Conservation (phyloP, 2,329 filamentous ascomycete species). For the Botrytis hyacinthi region DNA sequence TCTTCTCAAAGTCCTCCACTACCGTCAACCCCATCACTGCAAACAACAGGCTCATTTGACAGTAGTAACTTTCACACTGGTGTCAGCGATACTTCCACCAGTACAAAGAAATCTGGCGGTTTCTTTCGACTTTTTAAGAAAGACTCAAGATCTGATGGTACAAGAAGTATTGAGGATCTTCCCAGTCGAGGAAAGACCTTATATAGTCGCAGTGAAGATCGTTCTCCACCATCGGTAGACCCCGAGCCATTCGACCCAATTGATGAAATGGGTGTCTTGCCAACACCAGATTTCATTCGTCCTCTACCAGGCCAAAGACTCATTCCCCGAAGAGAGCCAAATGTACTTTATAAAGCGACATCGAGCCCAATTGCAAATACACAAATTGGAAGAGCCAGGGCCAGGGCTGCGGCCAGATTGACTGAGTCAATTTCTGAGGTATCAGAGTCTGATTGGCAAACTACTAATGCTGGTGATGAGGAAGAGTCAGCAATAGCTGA, state of each 20-base stretch:
- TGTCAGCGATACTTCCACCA: not conserved
- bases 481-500: not conserved
- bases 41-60: conserved; percentile 8
- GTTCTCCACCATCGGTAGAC: not conserved
- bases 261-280: not conserved
- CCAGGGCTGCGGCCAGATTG: not conserved
- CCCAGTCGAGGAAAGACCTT: not conserved
- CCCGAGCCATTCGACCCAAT: not conserved
- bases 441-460: conserved; percentile 12
- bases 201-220: conserved; percentile 9
- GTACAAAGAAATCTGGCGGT: conserved; percentile 6
- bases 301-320: conserved; percentile 9
- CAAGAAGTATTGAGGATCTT: conserved; percentile 1
- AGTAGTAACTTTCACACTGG: conserved; percentile 1
- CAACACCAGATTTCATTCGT: conserved; percentile 14
- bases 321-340: conserved; percentile 10
- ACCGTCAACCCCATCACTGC: conserved; percentile 1
- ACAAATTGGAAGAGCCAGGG: conserved; percentile 3
- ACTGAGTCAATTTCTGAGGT: conserved; percentile 2
- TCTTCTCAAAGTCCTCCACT: not conserved
- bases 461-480: not conserved
- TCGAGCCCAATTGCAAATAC: not conserved
- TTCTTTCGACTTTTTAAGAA: conserved; percentile 8
- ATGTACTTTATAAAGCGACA: not conserved
- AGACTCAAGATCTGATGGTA: not conserved